phyloP scores from a whole-genome alignment of 495 filamentous ascomycete genomes.

The Cercophora samala region DNA sequence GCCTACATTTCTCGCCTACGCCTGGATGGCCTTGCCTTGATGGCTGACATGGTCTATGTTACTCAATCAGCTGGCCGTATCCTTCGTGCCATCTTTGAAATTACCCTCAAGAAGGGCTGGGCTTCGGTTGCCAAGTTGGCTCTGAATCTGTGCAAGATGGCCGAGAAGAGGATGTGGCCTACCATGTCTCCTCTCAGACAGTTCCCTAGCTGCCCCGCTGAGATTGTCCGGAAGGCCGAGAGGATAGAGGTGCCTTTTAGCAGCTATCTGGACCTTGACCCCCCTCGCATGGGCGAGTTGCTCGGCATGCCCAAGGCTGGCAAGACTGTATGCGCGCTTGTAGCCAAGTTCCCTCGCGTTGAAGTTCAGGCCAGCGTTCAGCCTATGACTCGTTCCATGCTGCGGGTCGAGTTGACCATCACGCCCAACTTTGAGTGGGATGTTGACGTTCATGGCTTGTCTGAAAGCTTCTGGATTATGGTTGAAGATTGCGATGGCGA shows the following conservation, averaged over 20 bases:
- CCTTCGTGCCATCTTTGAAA: slow-evolving; percentile 92
- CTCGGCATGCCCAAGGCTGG: slow-evolving; percentile 90
- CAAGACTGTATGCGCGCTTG: slow-evolving; percentile 75
- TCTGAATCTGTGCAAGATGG: slow-evolving; percentile 97
- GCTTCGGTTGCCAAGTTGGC: slow-evolving; percentile 88
- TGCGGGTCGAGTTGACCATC: slow-evolving; percentile 90
- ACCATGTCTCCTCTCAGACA: slow-evolving; percentile 95
- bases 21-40: slow-evolving; percentile 88
- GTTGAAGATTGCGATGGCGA: slow-evolving; percentile 98
- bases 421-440: slow-evolving; percentile 97
- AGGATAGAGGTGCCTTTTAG: slow-evolving; percentile 91
- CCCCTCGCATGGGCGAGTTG: slow-evolving; percentile 94
- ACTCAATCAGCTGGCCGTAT: slow-evolving; percentile 98
- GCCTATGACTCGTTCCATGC: slow-evolving; percentile 91
- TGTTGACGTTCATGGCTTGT: slow-evolving; percentile 75
- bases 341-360: slow-evolving; percentile 89
- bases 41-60: slow-evolving; percentile 98
- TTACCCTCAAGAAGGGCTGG: slow-evolving; percentile 94
- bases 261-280: slow-evolving; percentile 93
- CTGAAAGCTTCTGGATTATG: slow-evolving; percentile 94
- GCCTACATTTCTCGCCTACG: slow-evolving; percentile 94
- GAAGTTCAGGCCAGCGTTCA: slow-evolving; percentile 90
- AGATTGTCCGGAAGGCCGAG: slow-evolving; percentile 89
- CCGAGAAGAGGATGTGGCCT: slow-evolving; percentile 98
- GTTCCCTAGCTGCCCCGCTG: slow-evolving; percentile 74